Evolutionary conservation across 2,329 filamentous ascomycete genomes (phyloP).

Genomic region (Colletotrichum musicola): DNA sequence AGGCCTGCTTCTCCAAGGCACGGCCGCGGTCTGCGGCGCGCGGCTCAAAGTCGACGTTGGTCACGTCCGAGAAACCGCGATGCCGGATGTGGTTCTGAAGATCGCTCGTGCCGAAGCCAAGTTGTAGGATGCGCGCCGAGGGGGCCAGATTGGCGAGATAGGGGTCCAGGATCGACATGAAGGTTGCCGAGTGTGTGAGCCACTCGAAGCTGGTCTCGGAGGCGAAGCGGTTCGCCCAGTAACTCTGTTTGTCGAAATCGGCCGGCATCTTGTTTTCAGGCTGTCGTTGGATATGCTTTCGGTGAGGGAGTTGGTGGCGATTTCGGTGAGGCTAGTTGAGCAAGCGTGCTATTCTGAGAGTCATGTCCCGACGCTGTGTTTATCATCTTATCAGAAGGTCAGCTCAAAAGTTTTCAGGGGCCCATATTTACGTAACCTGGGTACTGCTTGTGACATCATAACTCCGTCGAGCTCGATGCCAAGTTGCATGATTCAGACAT

Average conservation of each 20-base stretch:
- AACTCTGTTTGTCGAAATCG: constrained; percentile 64
- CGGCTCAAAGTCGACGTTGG: constrained; percentile 65
- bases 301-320: not conserved
- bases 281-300: not conserved
- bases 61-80: constrained; percentile 56
- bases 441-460: constrained; percentile 27
- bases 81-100: constrained; percentile 61
- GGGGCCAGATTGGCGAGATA: constrained; percentile 47
- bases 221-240: constrained; percentile 62
- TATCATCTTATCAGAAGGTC: constrained; percentile 14
- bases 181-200: constrained; percentile 57
- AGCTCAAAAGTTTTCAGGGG: constrained; percentile 29
- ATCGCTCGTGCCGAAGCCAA: constrained; percentile 64
- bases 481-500: not conserved
- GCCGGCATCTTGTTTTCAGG: constrained; percentile 12
- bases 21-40: constrained; percentile 58
- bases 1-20: constrained; percentile 53
- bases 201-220: constrained; percentile 62
- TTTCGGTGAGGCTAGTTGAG: not conserved
- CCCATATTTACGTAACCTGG: constrained; percentile 32
- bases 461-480: not conserved
- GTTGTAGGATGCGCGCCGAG: constrained; percentile 55
- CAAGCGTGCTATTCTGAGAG: constrained; percentile 3
- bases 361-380: not conserved
- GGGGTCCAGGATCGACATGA: constrained; percentile 56